These are phyloP conservation scores for Crassisporium funariophilum DNA, from an alignment of 768 basidiomycete genomes.

Conservation along the genomic window DNA sequence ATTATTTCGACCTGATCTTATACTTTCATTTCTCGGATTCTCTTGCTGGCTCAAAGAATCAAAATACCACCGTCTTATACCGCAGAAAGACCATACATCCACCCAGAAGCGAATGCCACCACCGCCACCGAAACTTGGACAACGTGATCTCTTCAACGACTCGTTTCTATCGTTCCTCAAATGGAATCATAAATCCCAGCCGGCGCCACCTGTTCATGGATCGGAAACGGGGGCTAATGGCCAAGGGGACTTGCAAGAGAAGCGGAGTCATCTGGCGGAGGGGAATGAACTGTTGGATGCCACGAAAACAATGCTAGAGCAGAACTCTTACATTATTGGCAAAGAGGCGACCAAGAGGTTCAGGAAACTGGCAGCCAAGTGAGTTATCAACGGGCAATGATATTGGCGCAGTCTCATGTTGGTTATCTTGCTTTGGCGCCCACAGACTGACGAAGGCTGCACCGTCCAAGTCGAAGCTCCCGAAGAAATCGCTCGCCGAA, in stretches of 20 bases:
- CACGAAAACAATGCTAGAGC: slow-evolving; percentile 28
- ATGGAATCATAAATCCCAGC: slow-evolving; percentile 22
- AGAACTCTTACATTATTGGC: slow-evolving; percentile 20
- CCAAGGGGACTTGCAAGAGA: slow-evolving; percentile 20
- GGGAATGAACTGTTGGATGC: slow-evolving; percentile 22
- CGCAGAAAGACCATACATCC: too few relatives aligned
- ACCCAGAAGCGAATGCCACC: slow-evolving; percentile 15
- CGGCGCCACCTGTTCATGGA: slow-evolving; percentile 18
- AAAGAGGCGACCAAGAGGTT: slow-evolving; percentile 27
- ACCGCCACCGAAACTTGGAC: slow-evolving; percentile 28
- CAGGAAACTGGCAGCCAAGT: slow-evolving; percentile 30
- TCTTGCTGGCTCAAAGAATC: too few relatives aligned
- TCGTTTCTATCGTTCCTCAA: slow-evolving; percentile 29
- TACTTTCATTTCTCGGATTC: too few relatives aligned
- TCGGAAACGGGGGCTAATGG: slow-evolving; percentile 6
- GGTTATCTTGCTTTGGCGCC: not conserved
- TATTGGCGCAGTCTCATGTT: too few relatives aligned
- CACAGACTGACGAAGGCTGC: slow-evolving; percentile 26
- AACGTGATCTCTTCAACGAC: slow-evolving; percentile 27
- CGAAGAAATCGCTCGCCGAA: slow-evolving; percentile 23
- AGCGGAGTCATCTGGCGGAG: slow-evolving; percentile 22
- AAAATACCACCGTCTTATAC: too few relatives aligned
- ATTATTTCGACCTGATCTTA: too few relatives aligned
- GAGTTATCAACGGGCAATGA: too few relatives aligned
- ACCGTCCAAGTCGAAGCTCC: slow-evolving; percentile 26